A percentile compares a stretch with the other conserved stretches of the same genome.
These are phyloP conservation scores for Beauveria brongniartii DNA, from an alignment of 2,329 filamentous ascomycete species.

Conservation along the genomic window DNA sequence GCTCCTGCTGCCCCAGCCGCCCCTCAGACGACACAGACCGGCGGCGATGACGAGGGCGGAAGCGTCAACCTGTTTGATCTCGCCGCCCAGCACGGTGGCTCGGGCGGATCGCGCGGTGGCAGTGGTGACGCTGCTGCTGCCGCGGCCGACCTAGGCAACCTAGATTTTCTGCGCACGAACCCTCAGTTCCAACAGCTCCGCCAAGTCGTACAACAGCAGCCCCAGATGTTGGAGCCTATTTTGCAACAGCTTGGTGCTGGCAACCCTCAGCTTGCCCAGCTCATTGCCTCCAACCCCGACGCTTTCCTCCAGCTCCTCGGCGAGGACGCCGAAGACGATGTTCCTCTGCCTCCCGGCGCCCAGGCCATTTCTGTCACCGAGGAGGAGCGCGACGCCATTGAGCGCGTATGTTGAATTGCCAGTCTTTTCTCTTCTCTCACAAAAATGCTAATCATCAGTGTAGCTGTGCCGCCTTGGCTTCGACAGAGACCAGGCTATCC, in stretches of 20 bases:
- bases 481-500: conserved; percentile 84
- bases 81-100: conserved; percentile 63
- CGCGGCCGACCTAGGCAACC: conserved; percentile 58
- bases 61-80: conserved; percentile 87
- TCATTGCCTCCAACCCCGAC: conserved; percentile 87
- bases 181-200: conserved; percentile 96
- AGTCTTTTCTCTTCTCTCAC: background rate
- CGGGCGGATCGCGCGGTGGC: conserved; percentile 33
- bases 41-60: conserved; percentile 51
- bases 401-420: conserved; percentile 53
- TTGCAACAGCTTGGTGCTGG: conserved; percentile 91
- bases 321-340: conserved; percentile 80
- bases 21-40: conserved; percentile 31
- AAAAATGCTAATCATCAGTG: background rate
- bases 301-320: conserved; percentile 86
- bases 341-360: conserved; percentile 75
- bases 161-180: conserved; percentile 92
- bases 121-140: conserved; percentile 40
- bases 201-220: conserved; percentile 94
- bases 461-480: conserved; percentile 91
- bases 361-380: conserved; percentile 88
- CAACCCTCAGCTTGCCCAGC: conserved; percentile 86
- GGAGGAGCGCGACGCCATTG: conserved; percentile 94
- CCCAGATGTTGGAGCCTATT: conserved; percentile 97
- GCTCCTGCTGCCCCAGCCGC: conserved; percentile 33